Percentiles rank a stretch among this genome's conserved stretches.
Evolutionary conservation across 306 rosid species (phyloP).

Genomic region (Vachellia pachyceras): DNA sequence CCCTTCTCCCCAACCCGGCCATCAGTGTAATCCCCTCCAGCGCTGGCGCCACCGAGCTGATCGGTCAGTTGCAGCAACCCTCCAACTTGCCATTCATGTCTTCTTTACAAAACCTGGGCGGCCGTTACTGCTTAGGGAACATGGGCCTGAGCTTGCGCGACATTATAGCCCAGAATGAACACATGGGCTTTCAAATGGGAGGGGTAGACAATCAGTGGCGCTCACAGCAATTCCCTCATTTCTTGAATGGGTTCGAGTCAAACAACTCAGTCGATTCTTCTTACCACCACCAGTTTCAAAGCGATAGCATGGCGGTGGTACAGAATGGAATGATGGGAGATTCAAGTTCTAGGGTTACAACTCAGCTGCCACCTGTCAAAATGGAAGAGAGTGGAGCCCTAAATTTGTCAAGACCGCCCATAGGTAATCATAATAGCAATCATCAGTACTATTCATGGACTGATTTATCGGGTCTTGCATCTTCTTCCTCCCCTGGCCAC

Average conservation of each 20-base stretch:
- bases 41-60: slow-evolving; percentile 45
- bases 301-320: slow-evolving; percentile 7
- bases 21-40: slow-evolving; percentile 42
- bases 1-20: slow-evolving; percentile 42
- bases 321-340: slow-evolving; percentile 45
- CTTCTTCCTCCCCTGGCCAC: slow-evolving; percentile 69
- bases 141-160: slow-evolving; percentile 66
- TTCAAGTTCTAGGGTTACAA: slow-evolving; percentile 59
- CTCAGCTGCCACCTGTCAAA: slow-evolving; percentile 54
- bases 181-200: slow-evolving; percentile 64
- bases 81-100: slow-evolving; percentile 66
- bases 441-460: slow-evolving; percentile 66
- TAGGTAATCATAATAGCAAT: slow-evolving; percentile 37
- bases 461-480: slow-evolving; percentile 68
- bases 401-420: slow-evolving; percentile 50
- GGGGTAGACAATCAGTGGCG: slow-evolving; percentile 63
- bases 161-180: slow-evolving; percentile 53
- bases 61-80: slow-evolving; percentile 54
- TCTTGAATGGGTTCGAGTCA: slow-evolving; percentile 61
- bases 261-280: slow-evolving; percentile 31
- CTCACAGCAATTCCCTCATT: slow-evolving; percentile 62
- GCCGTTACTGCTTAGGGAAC: slow-evolving; percentile 60
- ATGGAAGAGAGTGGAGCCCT: slow-evolving; percentile 57
- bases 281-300: slow-evolving; percentile 54
- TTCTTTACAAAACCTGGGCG: slow-evolving; percentile 62